Conservation (phyloP, 306 rosid genomes). For the Inga leiocalycina region DNA sequence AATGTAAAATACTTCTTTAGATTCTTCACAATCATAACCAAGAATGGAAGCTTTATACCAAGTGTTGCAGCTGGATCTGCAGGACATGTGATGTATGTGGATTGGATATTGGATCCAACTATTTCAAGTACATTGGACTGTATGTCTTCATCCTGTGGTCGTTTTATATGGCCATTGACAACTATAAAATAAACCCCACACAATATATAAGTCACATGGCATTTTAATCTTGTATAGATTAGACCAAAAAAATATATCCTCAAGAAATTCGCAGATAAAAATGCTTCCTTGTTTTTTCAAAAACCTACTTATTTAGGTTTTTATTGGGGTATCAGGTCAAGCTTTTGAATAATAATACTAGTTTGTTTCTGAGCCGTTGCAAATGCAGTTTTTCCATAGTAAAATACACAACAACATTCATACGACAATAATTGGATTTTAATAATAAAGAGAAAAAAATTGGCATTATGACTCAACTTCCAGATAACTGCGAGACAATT, state of each 20-base stretch:
- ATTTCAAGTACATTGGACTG: conserved; percentile 95
- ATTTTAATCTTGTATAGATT: not conserved
- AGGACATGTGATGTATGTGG: conserved; percentile 91
- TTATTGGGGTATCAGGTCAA: not conserved
- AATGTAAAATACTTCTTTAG: conserved; percentile 90
- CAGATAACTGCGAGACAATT: not conserved
- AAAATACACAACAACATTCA: not conserved
- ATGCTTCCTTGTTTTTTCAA: not conserved
- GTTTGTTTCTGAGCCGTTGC: not conserved
- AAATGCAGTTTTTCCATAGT: not conserved
- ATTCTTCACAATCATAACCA: conserved; percentile 92
- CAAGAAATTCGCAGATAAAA: conserved; percentile 16
- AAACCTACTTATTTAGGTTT: not conserved
- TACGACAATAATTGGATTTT: not conserved
- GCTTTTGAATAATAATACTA: not conserved
- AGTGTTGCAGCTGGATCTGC: conserved; percentile 96
- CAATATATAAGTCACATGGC: conserved; percentile 13
- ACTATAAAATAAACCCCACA: conserved; percentile 49
- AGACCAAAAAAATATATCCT: not conserved
- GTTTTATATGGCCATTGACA: conserved; percentile 83
- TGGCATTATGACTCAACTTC: not conserved
- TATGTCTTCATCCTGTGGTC: conserved; percentile 97
- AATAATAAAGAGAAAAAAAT: not conserved
- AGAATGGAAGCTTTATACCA: conserved; percentile 90
- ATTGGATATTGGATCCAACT: conserved; percentile 87